Base-by-base conservation (phyloP, 352 stramenopile species). In the Phytophthora aleatoria region DNA sequence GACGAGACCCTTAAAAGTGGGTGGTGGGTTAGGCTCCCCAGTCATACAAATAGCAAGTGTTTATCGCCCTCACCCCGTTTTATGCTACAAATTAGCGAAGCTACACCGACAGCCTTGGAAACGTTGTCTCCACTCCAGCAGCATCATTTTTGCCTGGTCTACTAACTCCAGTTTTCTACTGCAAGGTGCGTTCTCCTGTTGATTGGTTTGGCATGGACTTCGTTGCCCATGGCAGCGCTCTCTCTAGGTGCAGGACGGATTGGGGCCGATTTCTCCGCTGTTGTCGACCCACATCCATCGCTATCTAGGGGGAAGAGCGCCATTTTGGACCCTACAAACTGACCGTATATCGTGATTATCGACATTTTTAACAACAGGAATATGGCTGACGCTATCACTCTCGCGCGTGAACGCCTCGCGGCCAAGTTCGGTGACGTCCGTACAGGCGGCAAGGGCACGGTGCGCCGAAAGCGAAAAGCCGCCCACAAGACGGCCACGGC, bases 381-480 rank as follows among this genome's bases (percentile, higher is more conserved):
- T 71, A 95, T 95, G 87, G 87, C 85, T 87, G 87, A 95, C 80
- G 83, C 89, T 88, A 95, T 95, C 73, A 77, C 83, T 89, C 82
- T 93, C 64, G 87, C 87, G 69, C 87, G 87, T 85, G 85, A 92
- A 83, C 79, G 84, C 68, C 77, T 95, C 53, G 81, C 81, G 61
- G 83, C 83, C 70, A 95, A 94, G 81, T 95, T 95, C 57, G 87
- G 85, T 64, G 85, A 92, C 63, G 85, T 96, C 68, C 91, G 90
- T 60, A 99, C 96, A 63, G 97, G 97, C 74, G 97, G 97, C 71
- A 98, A 98, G 83, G 96, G 96, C 57, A 87, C 91, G 52, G 90
- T 98, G 57, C 91, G 97, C 83, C 92, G 97, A 91, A 98, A 98
- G 90, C 97, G 98, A 81, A 97, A 98, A 81, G 90, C 94, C 39